Evolutionary conservation across 345 rosid genomes (phyloP), one percentile per base, ranked within the genome.

Genomic region (Sisymbrium altissimum): DNA sequence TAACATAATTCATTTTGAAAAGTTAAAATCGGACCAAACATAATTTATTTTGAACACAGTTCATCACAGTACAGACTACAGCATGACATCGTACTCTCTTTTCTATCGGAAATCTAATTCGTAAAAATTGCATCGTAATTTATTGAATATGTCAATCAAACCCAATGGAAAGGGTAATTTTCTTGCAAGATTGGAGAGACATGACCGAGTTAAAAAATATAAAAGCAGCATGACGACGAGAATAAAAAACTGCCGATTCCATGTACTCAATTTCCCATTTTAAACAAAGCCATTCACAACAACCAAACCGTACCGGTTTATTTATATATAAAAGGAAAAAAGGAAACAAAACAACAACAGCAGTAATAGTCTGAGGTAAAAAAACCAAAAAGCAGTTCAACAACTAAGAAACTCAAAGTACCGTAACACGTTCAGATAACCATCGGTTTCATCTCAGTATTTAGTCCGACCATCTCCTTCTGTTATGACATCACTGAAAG

Each of bases 401-500:
- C 36, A 66, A 43, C 55, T 41, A 62, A 62, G 23, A 53, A 62
- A 53, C 48, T 6, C 44, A 76, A 45, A 64, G 44, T 29, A 68
- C 70, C 12, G 5, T 32, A 32, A 32, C 48, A 21, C 9, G 19
- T 64, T 64, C 45, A 14, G 32, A 68, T 36, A 14, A 17, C 49
- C 50, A 25, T 72, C 17, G 59, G 23, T 23, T 35, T 18, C 65
- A 67, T 33, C 25, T 83, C 78, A 89, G 55, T 83, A 82, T 6
- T 78, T 67, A 3, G 55, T 84, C 85, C 98, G 84, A 32, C 99
- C 99, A 82, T 95, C 99, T 17, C 98, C 97, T 70, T 92, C 98
- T 0, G 85, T 86, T 58, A 92, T 95, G 76, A 89, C 64, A 80
- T 95, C 98, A 46, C 84, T 90, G 66, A 95, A 95, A 53, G 94